phyloP scores from a whole-genome alignment of 208 protist species.

The Acanthamoeba triangularis region DNA sequence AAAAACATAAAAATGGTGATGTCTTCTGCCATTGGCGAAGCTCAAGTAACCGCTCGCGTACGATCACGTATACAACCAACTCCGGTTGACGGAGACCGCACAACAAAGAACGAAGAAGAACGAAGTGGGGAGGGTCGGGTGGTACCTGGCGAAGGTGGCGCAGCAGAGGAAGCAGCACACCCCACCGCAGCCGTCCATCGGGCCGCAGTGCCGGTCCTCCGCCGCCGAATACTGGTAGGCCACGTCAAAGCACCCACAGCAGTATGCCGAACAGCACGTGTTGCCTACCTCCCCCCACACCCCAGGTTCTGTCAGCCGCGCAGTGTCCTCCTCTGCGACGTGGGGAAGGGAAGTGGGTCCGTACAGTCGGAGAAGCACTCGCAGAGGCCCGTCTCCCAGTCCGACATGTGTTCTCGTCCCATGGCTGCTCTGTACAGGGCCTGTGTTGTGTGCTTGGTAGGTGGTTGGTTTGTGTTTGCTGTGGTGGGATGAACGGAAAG shows the following conservation, averaged over 20 bases:
- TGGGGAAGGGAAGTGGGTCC: too few relatives aligned
- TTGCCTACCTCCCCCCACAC: not conserved
- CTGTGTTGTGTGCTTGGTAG: too few relatives aligned
- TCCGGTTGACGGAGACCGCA: not conserved
- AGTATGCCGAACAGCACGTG: slow-evolving; percentile 19
- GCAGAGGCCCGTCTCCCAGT: slow-evolving; percentile 60
- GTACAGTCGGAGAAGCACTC: slow-evolving; percentile 73
- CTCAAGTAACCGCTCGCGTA: not conserved
- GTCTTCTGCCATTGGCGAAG: not conserved
- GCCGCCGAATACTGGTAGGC: slow-evolving; percentile 51
- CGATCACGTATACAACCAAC: not conserved
- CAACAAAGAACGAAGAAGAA: not conserved
- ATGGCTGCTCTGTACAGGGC: too few relatives aligned
- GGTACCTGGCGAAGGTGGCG: not conserved
- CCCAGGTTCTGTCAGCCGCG: too few relatives aligned
- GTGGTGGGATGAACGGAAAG: too few relatives aligned
- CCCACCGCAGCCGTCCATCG: not conserved
- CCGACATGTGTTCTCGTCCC: not conserved
- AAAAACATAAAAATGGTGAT: not conserved
- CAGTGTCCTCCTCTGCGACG: too few relatives aligned
- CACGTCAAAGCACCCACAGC: slow-evolving; percentile 26
- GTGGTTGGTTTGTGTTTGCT: too few relatives aligned
- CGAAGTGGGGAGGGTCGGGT: not conserved
- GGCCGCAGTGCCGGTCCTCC: slow-evolving; percentile 15
- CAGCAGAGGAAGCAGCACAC: slow-evolving; percentile 54